phyloP scores from a whole-genome alignment of 805 yeast species.

The Brettanomyces anomalus region DNA sequence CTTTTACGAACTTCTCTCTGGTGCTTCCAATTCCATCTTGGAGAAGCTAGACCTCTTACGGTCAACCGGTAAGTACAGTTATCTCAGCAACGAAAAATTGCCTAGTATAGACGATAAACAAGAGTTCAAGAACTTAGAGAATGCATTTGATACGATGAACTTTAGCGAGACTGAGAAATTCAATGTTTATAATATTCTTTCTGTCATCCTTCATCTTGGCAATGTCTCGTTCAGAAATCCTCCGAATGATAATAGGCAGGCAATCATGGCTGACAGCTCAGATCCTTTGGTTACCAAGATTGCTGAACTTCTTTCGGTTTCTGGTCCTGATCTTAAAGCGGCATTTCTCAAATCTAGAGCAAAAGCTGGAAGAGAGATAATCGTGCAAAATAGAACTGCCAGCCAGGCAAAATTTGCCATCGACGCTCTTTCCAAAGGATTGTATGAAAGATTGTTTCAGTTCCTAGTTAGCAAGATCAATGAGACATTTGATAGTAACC shows the following conservation, averaged over 20 bases:
- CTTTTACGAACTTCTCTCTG: slow-evolving; percentile 78
- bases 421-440: slow-evolving; percentile 79
- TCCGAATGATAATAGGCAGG: slow-evolving; percentile 59
- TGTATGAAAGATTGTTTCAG: slow-evolving; percentile 80
- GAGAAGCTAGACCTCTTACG: slow-evolving; percentile 34
- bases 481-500: slow-evolving; percentile 35
- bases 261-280: slow-evolving; percentile 43
- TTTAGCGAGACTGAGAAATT: slow-evolving; percentile 46
- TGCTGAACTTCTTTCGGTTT: slow-evolving; percentile 57
- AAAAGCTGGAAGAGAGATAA: slow-evolving; percentile 83
- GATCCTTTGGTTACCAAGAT: slow-evolving; percentile 42
- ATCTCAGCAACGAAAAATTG: slow-evolving; percentile 50
- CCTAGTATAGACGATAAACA: slow-evolving; percentile 67
- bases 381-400: slow-evolving; percentile 70
- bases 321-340: slow-evolving; percentile 38
- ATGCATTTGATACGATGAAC: slow-evolving; percentile 69
- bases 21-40: slow-evolving; percentile 46
- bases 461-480: slow-evolving; percentile 71
- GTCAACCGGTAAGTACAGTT: slow-evolving; percentile 39
- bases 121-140: slow-evolving; percentile 54
- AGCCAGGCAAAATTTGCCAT: slow-evolving; percentile 71
- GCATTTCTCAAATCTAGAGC: slow-evolving; percentile 72
- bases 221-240: slow-evolving; percentile 64
- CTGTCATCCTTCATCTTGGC: slow-evolving; percentile 78
- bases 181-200: slow-evolving; percentile 55